phyloP scores from a whole-genome alignment of 2,329 filamentous ascomycete species.

The Delphinella strobiligena region DNA sequence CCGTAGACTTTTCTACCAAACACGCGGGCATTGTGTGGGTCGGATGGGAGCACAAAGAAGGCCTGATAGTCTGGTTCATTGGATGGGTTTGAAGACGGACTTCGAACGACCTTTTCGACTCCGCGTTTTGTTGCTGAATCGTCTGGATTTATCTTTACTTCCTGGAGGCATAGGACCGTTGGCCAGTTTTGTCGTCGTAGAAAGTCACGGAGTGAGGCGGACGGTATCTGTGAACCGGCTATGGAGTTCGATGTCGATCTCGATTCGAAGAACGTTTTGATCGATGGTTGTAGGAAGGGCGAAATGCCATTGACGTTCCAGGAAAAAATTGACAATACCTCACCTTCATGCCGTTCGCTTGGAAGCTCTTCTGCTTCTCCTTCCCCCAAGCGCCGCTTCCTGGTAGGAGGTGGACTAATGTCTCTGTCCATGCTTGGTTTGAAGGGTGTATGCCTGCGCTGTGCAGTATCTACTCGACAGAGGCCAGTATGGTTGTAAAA shows the following conservation, averaged over 20 bases:
- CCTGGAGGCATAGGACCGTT: conserved; percentile 34
- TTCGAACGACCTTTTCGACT: conserved; percentile 27
- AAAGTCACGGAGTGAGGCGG: conserved; percentile 28
- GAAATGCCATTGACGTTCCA: conserved; percentile 39
- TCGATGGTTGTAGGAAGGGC: conserved; percentile 29
- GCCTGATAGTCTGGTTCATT: conserved; percentile 29
- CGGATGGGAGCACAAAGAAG: conserved; percentile 36
- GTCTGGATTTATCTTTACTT: conserved; percentile 34
- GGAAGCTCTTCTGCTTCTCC: neutral
- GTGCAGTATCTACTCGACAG: too few relatives aligned
- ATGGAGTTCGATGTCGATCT: conserved; percentile 8
- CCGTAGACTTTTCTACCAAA: conserved; percentile 41
- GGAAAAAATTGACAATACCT: conserved; percentile 27
- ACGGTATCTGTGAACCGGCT: neutral
- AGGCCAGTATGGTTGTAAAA: too few relatives aligned
- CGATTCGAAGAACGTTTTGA: conserved; percentile 27
- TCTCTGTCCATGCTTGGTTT: too few relatives aligned
- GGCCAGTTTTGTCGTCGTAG: conserved; percentile 34
- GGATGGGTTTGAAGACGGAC: conserved; percentile 6
- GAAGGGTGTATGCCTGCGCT: too few relatives aligned
- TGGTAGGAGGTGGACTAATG: conserved; percentile 22
- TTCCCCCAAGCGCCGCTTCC: conserved; percentile 12
- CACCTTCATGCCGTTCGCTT: neutral
- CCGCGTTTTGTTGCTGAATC: conserved; percentile 28
- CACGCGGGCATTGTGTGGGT: conserved; percentile 38